Conservation (phyloP, 1,139 yeast genomes). For the Saccharomycopsis hybrid region DNA sequence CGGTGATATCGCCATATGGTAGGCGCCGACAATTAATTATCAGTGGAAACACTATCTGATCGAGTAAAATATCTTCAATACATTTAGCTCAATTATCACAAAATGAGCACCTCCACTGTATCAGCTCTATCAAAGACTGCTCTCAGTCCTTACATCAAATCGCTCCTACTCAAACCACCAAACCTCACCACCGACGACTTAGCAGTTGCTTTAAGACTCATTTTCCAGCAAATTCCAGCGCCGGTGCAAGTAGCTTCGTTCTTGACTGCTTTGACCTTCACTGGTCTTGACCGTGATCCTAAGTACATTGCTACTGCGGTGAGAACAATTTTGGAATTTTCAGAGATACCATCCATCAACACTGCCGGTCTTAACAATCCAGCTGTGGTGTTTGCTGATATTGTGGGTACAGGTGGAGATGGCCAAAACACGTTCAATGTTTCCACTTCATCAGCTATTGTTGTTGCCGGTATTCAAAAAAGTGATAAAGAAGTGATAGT, state of each 20-base stretch:
- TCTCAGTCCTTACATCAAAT: conserved; percentile 16
- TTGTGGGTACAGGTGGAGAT: conserved; percentile 98
- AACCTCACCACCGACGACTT: conserved; percentile 53
- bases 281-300: conserved; percentile 77
- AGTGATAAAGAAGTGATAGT: conserved; percentile 10
- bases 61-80: too few relatives aligned
- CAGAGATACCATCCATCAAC: conserved; percentile 50
- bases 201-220: conserved; percentile 49
- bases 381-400: conserved; percentile 80
- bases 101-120: too few relatives aligned
- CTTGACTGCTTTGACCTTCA: conserved; percentile 64
- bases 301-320: conserved; percentile 85
- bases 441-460: conserved; percentile 89
- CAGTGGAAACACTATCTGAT: too few relatives aligned
- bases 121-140: too few relatives aligned
- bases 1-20: too few relatives aligned
- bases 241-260: conserved; percentile 77
- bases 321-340: conserved; percentile 55
- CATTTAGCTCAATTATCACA: too few relatives aligned
- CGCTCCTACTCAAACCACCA: conserved; percentile 8
- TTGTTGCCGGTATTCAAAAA: conserved; percentile 74
- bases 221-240: conserved; percentile 53
- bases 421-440: conserved; percentile 96
- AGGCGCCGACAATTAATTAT: too few relatives aligned
- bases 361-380: too few relatives aligned